These are phyloP conservation scores for Mortierella sp. DNA, from an alignment of 371 early-diverging fungal species.

Conservation along the genomic window DNA sequence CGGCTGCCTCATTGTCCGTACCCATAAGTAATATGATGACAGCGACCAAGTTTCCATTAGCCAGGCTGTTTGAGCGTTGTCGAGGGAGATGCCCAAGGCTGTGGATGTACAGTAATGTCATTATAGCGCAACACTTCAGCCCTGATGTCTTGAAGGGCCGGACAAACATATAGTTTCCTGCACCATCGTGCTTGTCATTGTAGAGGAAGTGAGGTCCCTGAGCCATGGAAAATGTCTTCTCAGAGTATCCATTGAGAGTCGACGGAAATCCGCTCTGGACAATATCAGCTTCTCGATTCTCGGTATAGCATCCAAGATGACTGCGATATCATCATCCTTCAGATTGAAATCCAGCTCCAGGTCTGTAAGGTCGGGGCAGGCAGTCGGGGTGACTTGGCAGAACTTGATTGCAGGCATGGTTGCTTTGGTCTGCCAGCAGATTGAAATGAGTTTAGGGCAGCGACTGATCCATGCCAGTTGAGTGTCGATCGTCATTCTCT, in stretches of 20 bases:
- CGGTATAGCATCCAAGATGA: constrained; percentile 20
- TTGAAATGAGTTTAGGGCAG: constrained; percentile 35
- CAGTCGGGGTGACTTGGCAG: constrained; percentile 2
- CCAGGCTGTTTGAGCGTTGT: too few relatives aligned
- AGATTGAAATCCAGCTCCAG: constrained; percentile 11
- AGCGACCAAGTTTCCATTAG: too few relatives aligned
- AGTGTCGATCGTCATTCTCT: neutral
- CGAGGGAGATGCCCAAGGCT: constrained; percentile 26
- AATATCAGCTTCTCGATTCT: constrained; percentile 29
- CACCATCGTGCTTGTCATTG: too few relatives aligned
- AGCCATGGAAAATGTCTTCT: constrained; percentile 31
- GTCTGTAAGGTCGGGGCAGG: constrained; percentile 18
- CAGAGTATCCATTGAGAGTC: constrained; percentile 5
- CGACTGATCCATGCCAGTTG: constrained; percentile 31
- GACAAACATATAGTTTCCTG: constrained; percentile 11
- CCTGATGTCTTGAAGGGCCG: constrained; percentile 21
- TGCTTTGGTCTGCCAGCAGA: constrained; percentile 6
- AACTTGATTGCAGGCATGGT: neutral
- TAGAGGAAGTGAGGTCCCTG: too few relatives aligned
- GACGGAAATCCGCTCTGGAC: constrained; percentile 1
- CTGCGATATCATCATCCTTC: constrained; percentile 10
- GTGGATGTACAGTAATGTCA: constrained; percentile 1
- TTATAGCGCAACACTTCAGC: constrained; percentile 7
- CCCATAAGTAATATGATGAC: too few relatives aligned
- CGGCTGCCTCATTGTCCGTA: too few relatives aligned